Evolutionary conservation across 1,284 basidiomycete genomes (phyloP), one percentile per base, ranked within the genome.

Genomic region (Naganishia albida): DNA sequence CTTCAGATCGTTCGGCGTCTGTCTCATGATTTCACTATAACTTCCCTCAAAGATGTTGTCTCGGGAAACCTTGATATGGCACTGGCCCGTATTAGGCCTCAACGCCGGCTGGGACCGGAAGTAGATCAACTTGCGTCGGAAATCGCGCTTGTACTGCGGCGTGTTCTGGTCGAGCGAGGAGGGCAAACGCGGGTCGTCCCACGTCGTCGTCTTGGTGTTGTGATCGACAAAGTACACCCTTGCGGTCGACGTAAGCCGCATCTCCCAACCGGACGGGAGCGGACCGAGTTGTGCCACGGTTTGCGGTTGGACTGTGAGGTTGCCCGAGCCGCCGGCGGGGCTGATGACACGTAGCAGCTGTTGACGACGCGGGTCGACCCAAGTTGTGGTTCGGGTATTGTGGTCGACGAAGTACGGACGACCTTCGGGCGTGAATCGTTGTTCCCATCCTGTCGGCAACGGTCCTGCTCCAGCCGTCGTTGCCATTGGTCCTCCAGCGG

Each of bases 61-160:
- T 67, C 96, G 86, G 70, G 94, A 85, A 65, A 99, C 86, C 82
- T 96, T 98, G 80, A 98, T 85, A 80, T 99, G 95, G 76, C 94
- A 98, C 78, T 98, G 97, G 51, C 96, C 95, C 34, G 87, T 85
- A 71, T 88, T 85, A 26, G 87, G 85, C 67, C 94, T 87, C 82
- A 99, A 89, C 62, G 93, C 93, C 48, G 94, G 95, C 79, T 99
- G 96, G 72, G 89, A 93, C 69, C 96, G 86, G 87, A 99, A 99
- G 83, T 99, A 99, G 73, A 99, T 93, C 67, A 99, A 87, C 82
- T 99, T 99, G 72, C 95, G 82, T 71, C 95, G 84, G 83, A 99
- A 99, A 83, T 99, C 96, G 68, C 96, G 90, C 84, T 99, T 99
- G 84, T 98, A 99, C 81, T 99, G 94, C 46, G 96, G 96, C 20